Evolutionary conservation across 345 rosid species (phyloP), one percentile per base, ranked within the genome.

Genomic region (Populus tremula): DNA sequence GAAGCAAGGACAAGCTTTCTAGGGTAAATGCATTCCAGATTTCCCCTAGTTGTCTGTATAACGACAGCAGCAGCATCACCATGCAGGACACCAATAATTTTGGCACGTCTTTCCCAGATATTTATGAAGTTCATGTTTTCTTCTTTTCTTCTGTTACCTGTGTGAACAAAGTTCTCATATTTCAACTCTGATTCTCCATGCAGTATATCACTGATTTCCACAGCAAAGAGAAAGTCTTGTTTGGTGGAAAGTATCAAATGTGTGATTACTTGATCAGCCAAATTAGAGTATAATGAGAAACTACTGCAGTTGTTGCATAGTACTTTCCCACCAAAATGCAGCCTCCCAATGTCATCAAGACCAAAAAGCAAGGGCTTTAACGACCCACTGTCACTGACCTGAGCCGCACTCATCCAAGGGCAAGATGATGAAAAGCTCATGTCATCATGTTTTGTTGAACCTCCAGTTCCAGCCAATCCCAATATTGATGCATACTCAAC

Each of bases 71-170:
- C 95, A 81, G 85, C 97, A 75, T 93, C 95, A 73, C 99, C 99
- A 82, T 96, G 93, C 80, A 96, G 85, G 76, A 93, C 94, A 64
- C 99, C 99, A 39, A 88, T 59, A 70, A 91, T 76, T 89, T 90
- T 90, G 78, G 97, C 96, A 74, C 98, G 95, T 85, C 86, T 92
- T 84, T 96, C 99, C 99, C 98, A 96, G 29, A 93, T 83, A 83
- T 92, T 86, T 69, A 90, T 82, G 63, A 79, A 89, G 85, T 84
- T 85, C 80, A 83, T 82, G 54, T 78, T 89, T 80, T 92, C 96
- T 73, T 89, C 91, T 75, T 82, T 87, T 78, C 79, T 88, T 84
- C 83, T 92, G 80, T 80, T 86, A 84, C 79, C 83, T 41, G 49
- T 17, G 72, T 82, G 84, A 50, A 83, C 65, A 79, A 93, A 90